phyloP scores from a whole-genome alignment of 345 rosid genomes.

The Brassica rapa region DNA sequence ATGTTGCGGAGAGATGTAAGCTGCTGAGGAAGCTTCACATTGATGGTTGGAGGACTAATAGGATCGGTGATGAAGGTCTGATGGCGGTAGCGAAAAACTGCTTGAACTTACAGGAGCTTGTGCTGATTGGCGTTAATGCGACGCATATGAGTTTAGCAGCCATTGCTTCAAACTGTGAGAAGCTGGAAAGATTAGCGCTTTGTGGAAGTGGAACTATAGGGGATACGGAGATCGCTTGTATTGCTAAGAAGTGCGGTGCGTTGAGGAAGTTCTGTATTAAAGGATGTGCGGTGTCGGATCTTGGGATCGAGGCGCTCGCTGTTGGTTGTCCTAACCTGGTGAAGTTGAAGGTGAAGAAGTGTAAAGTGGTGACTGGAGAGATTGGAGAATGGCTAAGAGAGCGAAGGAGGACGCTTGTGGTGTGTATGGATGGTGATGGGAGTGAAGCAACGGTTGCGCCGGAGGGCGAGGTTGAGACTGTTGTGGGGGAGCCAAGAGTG shows the following conservation, averaged over 20 bases:
- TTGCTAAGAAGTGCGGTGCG: constrained; percentile 66
- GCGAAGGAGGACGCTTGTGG: constrained; percentile 56
- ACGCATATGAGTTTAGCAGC: constrained; percentile 58
- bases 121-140: constrained; percentile 80
- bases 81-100: constrained; percentile 69
- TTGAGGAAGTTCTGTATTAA: constrained; percentile 88
- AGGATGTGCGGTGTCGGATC: constrained; percentile 73
- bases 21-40: constrained; percentile 77
- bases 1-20: constrained; percentile 71
- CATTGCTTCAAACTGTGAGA: constrained; percentile 66
- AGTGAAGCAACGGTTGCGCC: constrained; percentile 10
- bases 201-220: constrained; percentile 79
- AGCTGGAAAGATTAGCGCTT: constrained; percentile 77
- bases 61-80: constrained; percentile 85
- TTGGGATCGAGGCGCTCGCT: constrained; percentile 70
- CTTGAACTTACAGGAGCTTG: constrained; percentile 72
- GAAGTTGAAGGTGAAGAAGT: constrained; percentile 85
- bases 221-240: constrained; percentile 70
- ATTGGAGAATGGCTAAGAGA: constrained; percentile 61
- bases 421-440: constrained; percentile 61
- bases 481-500: constrained; percentile 56
- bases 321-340: constrained; percentile 80
- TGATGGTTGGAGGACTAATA: constrained; percentile 85
- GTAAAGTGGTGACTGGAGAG: constrained; percentile 67
- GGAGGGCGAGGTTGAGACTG: constrained; percentile 36